phyloP scores from a whole-genome alignment of 306 rosid species.

The Prunus salicina region DNA sequence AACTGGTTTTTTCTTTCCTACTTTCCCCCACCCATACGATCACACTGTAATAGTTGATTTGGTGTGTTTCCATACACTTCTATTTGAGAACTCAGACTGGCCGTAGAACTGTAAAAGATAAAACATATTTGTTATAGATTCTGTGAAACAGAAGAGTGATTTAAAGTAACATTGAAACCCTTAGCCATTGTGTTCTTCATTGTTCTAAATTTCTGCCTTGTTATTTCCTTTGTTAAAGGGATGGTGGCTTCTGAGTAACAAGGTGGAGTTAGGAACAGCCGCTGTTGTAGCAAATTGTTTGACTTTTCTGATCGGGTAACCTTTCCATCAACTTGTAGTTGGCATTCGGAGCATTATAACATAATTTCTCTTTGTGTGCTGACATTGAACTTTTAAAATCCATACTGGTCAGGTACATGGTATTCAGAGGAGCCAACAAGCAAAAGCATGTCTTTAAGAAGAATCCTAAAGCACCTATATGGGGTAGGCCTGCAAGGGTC shows the following conservation, averaged over 20 bases:
- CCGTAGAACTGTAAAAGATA: background rate
- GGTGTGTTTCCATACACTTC: background rate
- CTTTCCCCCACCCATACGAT: background rate
- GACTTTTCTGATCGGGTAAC: conserved; percentile 84
- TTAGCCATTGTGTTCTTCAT: background rate
- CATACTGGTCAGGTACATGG: conserved; percentile 60
- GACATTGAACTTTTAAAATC: background rate
- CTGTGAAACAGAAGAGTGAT: background rate
- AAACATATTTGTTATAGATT: background rate
- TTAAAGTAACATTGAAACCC: background rate
- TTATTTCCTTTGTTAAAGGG: conserved; percentile 48
- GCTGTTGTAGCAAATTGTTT: conserved; percentile 64
- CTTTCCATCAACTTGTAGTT: background rate
- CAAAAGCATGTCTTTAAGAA: conserved; percentile 88
- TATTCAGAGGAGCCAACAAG: conserved; percentile 97
- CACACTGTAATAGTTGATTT: background rate
- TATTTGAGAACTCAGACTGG: conserved; percentile 2
- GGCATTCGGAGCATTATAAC: conserved; percentile 8
- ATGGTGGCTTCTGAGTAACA: conserved; percentile 88
- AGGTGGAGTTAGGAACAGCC: conserved; percentile 62
- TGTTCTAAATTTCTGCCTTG: background rate
- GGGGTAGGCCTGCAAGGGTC: conserved; percentile 87
- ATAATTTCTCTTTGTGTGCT: background rate
- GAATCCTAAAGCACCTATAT: conserved; percentile 79
- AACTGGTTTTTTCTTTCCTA: background rate